Base-by-base conservation (phyloP, 2,329 filamentous ascomycete genomes). In the Myriosclerotinia scirpicola region DNA sequence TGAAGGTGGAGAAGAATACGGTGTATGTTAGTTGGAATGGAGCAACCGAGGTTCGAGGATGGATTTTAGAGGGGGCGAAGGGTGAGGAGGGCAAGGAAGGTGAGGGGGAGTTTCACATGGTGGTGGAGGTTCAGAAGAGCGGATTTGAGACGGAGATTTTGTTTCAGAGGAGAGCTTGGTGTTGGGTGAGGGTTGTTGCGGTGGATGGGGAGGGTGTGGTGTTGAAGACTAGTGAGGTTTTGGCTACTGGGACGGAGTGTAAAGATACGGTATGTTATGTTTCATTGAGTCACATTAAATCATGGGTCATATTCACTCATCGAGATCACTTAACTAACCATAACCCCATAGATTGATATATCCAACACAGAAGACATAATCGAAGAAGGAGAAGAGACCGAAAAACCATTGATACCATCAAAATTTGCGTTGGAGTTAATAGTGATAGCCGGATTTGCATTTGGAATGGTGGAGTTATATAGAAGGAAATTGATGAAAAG, bases 1-100 rank as follows among this genome's bases (percentile, higher is more conserved):
- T 60, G 17, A 60, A 30, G 17, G 44, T 59, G 34, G 20, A 26
- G 54, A 34, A 15, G 7, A 40, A 30, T 11, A 42, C 2, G 4
- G 30, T 58, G 34, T 65, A 22, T 20, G 36, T 36, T 34, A 22
- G 54, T 42, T 65, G 44, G 54, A 65, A 60, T 60, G 54, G 44
- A 34, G 63, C 54, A 14, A 65, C 44, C 15, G 44, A 59, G 34
- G 54, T 59, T 26, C 59, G n/a, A 30, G 11, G 7, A 17, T 65
- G 63, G 22, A 20, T 36, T 11, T 12, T 48, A 11, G 11, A 46
- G 40, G 56, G 26, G 1, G 9, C 11, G 30, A 20, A 34, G 30
- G 26, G 36, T 61, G 17, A 7, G 1, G 9, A 5, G 12, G 54
- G 38, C 4, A n/a, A 44, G 15, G 12, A 1, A 52, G 12, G n/a